Percentiles rank a stretch among this genome's conserved stretches.
Evolutionary conservation across 371 early-diverging fungal species (phyloP).

Genomic region (Choanephora cucurbitarum): DNA sequence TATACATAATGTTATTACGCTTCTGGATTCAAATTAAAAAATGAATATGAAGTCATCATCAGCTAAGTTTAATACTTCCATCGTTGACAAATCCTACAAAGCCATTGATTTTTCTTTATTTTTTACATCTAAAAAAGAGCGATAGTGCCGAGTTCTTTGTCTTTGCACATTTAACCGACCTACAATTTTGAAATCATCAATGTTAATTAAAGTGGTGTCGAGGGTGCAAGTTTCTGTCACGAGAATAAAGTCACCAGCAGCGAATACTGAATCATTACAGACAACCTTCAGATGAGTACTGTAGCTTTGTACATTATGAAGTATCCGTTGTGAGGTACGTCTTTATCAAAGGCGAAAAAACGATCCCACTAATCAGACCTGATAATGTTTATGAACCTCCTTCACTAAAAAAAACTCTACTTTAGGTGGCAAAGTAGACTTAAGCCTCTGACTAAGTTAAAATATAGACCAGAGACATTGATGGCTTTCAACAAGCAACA

Average conservation of each 20-base stretch:
- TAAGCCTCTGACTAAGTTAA: neutral
- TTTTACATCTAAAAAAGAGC: neutral
- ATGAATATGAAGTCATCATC: neutral
- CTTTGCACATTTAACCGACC: neutral
- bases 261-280: neutral
- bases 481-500: neutral
- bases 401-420: neutral
- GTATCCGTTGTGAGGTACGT: no score
- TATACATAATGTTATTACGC: neutral
- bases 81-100: neutral
- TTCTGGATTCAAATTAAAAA: neutral
- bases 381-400: neutral
- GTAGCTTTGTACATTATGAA: slow-evolving; percentile 3
- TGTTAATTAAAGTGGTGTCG: no score
- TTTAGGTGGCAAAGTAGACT: neutral
- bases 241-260: neutral
- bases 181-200: neutral
- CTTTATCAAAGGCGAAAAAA: neutral
- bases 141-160: neutral
- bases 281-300: neutral
- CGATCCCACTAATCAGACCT: neutral
- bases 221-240: slow-evolving; percentile 1
- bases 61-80: neutral
- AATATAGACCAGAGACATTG: neutral
- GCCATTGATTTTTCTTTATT: neutral